Evolutionary conservation across 495 filamentous ascomycete species (phyloP).

Genomic region (Penicillium antarcticum): DNA sequence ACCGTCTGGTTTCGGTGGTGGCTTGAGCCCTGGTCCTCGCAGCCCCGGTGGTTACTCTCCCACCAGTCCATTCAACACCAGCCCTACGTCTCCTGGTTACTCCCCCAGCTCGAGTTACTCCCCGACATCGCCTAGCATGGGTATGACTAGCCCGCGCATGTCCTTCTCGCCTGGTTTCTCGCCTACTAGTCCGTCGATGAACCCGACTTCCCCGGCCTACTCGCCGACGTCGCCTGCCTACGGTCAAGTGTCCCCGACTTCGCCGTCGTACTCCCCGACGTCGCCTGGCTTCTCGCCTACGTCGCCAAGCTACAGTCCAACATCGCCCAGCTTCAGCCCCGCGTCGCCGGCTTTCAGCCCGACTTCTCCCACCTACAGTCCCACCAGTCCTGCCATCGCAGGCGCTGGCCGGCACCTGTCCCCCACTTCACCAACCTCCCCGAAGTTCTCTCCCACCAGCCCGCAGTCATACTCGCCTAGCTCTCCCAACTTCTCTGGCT

Average conservation of each 20-base stretch:
- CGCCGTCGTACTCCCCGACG: constrained; percentile 76
- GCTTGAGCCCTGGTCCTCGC: constrained; percentile 61
- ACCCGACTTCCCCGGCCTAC: constrained; percentile 75
- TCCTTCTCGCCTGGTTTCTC: constrained; percentile 55
- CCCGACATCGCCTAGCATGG: constrained; percentile 61
- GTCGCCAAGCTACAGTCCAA: constrained; percentile 59
- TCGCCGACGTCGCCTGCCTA: constrained; percentile 77
- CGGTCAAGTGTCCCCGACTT: constrained; percentile 61
- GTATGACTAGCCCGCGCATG: constrained; percentile 54
- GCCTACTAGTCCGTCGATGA: constrained; percentile 68
- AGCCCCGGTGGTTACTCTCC: constrained; percentile 69
- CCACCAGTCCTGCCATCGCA: constrained; percentile 58
- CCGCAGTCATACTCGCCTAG: constrained; percentile 74
- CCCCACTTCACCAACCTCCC: constrained; percentile 68
- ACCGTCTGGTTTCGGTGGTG: constrained; percentile 49
- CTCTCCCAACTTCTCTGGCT: constrained; percentile 65
- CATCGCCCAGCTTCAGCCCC: constrained; percentile 60
- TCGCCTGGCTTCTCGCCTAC: constrained; percentile 83
- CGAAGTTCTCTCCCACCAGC: constrained; percentile 68
- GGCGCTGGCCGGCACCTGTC: constrained; percentile 51
- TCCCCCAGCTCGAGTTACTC: constrained; percentile 71
- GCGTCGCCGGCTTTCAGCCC: constrained; percentile 58
- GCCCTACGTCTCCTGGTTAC: constrained; percentile 73
- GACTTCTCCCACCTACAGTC: constrained; percentile 63
- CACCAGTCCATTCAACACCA: constrained; percentile 75